These are phyloP conservation scores for Clavulina sp. DNA, from an alignment of 768 basidiomycete species.

Conservation along the genomic window DNA sequence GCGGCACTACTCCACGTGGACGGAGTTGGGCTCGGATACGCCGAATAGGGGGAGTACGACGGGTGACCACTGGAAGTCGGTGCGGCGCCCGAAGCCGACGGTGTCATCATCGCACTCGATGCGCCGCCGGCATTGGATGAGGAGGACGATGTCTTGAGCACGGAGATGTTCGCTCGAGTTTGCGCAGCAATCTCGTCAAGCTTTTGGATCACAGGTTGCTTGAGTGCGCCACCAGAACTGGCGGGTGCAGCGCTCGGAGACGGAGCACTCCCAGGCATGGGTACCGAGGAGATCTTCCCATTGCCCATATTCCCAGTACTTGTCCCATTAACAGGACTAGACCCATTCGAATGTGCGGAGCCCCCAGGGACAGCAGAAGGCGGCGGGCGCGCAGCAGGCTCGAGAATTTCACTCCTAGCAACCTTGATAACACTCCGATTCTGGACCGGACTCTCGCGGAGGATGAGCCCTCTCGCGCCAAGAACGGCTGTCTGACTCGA, in stretches of 20 bases:
- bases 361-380: slow-evolving; percentile 3
- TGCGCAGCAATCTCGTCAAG: slow-evolving; percentile 91
- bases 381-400: slow-evolving; percentile 31
- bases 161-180: slow-evolving; percentile 84
- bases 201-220: slow-evolving; percentile 61
- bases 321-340: not conserved
- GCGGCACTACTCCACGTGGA: too few relatives aligned
- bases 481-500: slow-evolving; percentile 35
- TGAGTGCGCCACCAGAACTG: slow-evolving; percentile 45
- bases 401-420: slow-evolving; percentile 82
- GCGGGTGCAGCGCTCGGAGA: slow-evolving; percentile 60
- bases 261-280: too few relatives aligned
- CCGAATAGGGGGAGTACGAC: not conserved
- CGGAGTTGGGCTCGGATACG: not conserved
- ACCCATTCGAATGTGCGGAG: not conserved
- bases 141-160: slow-evolving; percentile 66
- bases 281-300: too few relatives aligned
- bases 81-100: slow-evolving; percentile 15
- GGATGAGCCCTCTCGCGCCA: slow-evolving; percentile 69
- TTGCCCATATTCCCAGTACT: not conserved
- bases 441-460: slow-evolving; percentile 80
- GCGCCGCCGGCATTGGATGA: slow-evolving; percentile 3
- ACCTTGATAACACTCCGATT: slow-evolving; percentile 79
- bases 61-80: not conserved
- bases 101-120: not conserved